Evolutionary conservation across 2,329 filamentous ascomycete species (phyloP), one percentile per base, ranked within the genome.

Genomic region (Rhytidhysteron rufulum): DNA sequence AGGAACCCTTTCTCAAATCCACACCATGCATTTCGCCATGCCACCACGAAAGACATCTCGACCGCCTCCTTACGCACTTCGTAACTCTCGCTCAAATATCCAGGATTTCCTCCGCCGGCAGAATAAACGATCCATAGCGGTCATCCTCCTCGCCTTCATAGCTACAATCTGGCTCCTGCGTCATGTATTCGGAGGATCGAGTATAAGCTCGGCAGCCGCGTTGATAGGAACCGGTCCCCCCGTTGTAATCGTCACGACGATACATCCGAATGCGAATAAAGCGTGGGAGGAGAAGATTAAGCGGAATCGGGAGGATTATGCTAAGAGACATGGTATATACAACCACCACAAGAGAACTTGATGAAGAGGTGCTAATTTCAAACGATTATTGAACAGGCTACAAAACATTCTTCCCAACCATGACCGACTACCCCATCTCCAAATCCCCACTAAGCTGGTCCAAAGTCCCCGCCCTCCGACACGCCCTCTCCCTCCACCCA

Each of bases 221-320:
- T 67, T 70, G 9, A 55, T 71, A 30, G 71, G 71, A 18, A 72
- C 71, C 15, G 58, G 60, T 4, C 67, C 80, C 25, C 66, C 72
- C 20, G 73, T 80, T 16, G 89, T 97, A 22, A 72, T 98, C 37
- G 86, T 98, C 45, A 96, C 93, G 2, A 80, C 91, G 7, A 68
- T 96, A 40, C 87, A 96, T 61, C 76, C 81, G 43, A 71, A 74
- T 37, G 72, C 84, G 53, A 81, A 80, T 57, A 70, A 79, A 24
- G 74, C 72, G 31, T 94, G 91, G 67, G 73, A 85, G 40, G 74
- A 84, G 42, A 80, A 80, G 54, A 79, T 98, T 47, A 84, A 81
- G 61, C 79, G 86, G 53, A 98, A 98, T 65, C 75, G 93, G 54
- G 76, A 85, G 57, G 78, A 85, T 47, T 98, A 97, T 68, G 93